phyloP scores from a whole-genome alignment of 257 asterid genomes.

The Nicotiana tomentosiformis region DNA sequence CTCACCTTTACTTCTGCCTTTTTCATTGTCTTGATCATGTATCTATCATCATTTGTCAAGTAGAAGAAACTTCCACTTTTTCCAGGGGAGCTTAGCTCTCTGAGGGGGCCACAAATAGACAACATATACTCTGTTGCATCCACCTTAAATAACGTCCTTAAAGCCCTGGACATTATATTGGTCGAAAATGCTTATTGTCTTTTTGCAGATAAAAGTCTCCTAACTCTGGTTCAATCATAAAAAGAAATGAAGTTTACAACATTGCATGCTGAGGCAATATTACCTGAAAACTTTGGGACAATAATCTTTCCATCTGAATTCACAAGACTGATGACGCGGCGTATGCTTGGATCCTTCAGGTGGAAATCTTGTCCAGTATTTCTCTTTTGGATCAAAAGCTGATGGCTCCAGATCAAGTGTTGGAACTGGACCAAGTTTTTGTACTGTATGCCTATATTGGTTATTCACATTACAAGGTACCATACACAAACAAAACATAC shows the following conservation, averaged over 20 bases:
- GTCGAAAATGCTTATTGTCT: neutral
- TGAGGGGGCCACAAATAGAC: slow-evolving; percentile 87
- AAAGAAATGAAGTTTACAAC: neutral
- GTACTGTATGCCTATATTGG: slow-evolving; percentile 77
- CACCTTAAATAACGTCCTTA: slow-evolving; percentile 85
- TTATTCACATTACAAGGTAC: slow-evolving; percentile 1
- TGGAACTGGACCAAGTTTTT: slow-evolving; percentile 80
- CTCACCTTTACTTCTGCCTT: slow-evolving; percentile 94
- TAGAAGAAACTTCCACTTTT: slow-evolving; percentile 96
- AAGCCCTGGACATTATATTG: slow-evolving; percentile 37
- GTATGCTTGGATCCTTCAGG: slow-evolving; percentile 84
- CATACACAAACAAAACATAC: neutral
- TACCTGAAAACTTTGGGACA: slow-evolving; percentile 97
- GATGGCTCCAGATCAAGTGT: slow-evolving; percentile 79
- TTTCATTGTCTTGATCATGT: slow-evolving; percentile 96
- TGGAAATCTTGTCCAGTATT: slow-evolving; percentile 91
- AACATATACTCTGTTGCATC: slow-evolving; percentile 96
- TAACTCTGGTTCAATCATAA: neutral
- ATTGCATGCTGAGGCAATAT: neutral
- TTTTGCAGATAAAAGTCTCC: neutral
- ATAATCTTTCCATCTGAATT: slow-evolving; percentile 93
- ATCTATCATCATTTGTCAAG: slow-evolving; percentile 89
- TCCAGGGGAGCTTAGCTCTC: slow-evolving; percentile 93
- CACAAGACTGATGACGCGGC: slow-evolving; percentile 81
- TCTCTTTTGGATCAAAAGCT: slow-evolving; percentile 88